Evolutionary conservation across 345 rosid species (phyloP).

Genomic region (Psidium guajava): DNA sequence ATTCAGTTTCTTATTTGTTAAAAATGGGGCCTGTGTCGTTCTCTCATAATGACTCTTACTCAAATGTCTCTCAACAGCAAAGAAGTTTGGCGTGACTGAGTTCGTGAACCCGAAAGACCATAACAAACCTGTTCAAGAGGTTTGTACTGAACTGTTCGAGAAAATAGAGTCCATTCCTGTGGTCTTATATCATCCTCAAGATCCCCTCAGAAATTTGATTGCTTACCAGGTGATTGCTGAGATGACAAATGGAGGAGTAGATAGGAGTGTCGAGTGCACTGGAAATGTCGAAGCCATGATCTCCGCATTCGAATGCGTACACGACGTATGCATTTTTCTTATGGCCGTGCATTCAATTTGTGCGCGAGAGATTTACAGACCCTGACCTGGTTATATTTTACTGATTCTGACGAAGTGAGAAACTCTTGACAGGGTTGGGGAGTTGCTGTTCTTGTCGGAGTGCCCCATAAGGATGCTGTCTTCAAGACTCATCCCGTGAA

Average conservation of each 20-base stretch:
- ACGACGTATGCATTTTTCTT: constrained; percentile 14
- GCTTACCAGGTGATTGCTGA: constrained; percentile 26
- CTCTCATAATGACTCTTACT: background rate
- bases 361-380: background rate
- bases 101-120: constrained; percentile 27
- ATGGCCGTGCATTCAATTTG: background rate
- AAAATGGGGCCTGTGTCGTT: background rate
- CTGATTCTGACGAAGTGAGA: background rate
- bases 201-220: background rate
- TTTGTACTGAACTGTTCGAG: background rate
- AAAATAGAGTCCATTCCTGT: background rate
- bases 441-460: constrained; percentile 34
- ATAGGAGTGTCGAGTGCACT: constrained; percentile 35
- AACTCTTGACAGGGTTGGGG: constrained; percentile 28
- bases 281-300: constrained; percentile 32
- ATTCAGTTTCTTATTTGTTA: background rate
- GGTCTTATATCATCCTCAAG: background rate
- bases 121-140: constrained; percentile 27
- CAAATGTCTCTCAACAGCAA: constrained; percentile 7
- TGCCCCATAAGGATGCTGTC: constrained; percentile 29
- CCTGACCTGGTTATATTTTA: background rate
- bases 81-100: constrained; percentile 32
- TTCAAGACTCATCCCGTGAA: constrained; percentile 30
- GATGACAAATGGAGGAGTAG: constrained; percentile 40
- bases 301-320: constrained; percentile 35